Conservation (phyloP, 129 eudicot species). For the Heracleum sosnowskyi region DNA sequence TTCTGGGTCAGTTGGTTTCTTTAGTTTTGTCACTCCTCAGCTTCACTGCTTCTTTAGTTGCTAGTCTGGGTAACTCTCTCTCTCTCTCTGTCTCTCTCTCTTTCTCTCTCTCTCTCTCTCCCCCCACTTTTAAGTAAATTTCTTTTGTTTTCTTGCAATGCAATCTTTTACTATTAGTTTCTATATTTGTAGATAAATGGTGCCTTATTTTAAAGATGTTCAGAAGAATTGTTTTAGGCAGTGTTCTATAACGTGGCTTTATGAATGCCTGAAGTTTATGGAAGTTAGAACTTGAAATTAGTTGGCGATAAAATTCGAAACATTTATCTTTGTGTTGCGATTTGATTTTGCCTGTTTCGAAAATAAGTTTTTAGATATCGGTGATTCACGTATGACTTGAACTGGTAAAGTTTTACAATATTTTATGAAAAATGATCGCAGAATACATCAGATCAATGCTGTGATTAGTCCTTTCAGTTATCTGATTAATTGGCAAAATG, state of each 20-base stretch:
- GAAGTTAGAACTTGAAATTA: not conserved
- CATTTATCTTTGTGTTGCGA: too few relatives aligned
- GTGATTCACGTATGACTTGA: not conserved
- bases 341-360: too few relatives aligned
- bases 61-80: conserved; percentile 34
- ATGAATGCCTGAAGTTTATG: not conserved
- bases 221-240: not conserved
- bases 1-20: conserved; percentile 61
- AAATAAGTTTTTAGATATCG: too few relatives aligned
- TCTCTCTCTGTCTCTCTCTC: too few relatives aligned
- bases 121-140: not conserved
- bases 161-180: not conserved
- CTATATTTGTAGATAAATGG: not conserved
- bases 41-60: conserved; percentile 46
- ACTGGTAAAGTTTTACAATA: not conserved
- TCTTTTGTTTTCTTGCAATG: not conserved
- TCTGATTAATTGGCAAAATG: not conserved
- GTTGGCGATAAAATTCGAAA: not conserved
- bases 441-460: too few relatives aligned
- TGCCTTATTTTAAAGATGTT: not conserved
- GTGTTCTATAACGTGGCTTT: not conserved
- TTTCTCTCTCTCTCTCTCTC: too few relatives aligned
- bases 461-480: not conserved
- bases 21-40: conserved; percentile 42
- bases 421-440: not conserved